Conservation (phyloP, 805 yeast species). For the Wickerhamiella sergipiensis region DNA sequence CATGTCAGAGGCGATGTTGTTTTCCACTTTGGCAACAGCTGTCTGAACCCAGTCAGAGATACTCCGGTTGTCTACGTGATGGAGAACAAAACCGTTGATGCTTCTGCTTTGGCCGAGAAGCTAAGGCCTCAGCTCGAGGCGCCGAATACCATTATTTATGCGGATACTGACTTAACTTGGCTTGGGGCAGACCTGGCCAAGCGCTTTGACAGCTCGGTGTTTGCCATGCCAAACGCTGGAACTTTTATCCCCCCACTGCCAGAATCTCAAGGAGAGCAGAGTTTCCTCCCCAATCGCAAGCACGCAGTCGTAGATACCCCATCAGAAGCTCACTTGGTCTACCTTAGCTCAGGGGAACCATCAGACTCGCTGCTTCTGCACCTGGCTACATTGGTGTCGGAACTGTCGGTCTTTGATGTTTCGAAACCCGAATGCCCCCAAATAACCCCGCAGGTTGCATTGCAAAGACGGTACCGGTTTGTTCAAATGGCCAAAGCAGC, state of each 20-base stretch:
- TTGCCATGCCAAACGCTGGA: slow-evolving; percentile 14
- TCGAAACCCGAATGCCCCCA: not conserved
- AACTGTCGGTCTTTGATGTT: slow-evolving; percentile 10
- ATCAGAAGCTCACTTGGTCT: slow-evolving; percentile 35
- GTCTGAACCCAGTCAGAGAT: slow-evolving; percentile 64
- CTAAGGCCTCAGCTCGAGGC: slow-evolving; percentile 34
- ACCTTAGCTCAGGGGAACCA: slow-evolving; percentile 38
- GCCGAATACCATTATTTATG: slow-evolving; percentile 36
- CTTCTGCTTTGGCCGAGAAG: slow-evolving; percentile 25
- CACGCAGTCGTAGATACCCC: slow-evolving; percentile 23
- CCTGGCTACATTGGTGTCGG: slow-evolving; percentile 52
- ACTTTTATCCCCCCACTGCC: slow-evolving; percentile 9
- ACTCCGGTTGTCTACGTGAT: slow-evolving; percentile 69
- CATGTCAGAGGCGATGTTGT: slow-evolving; percentile 78
- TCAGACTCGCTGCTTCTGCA: slow-evolving; percentile 67
- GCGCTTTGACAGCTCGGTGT: slow-evolving; percentile 23
- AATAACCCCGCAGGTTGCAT: slow-evolving; percentile 47
- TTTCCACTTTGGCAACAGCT: slow-evolving; percentile 90
- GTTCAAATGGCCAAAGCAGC: slow-evolving; percentile 87
- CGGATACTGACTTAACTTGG: slow-evolving; percentile 54
- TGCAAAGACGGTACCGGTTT: slow-evolving; percentile 69
- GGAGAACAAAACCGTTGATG: slow-evolving; percentile 47
- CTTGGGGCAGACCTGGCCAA: slow-evolving; percentile 24
- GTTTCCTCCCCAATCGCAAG: slow-evolving; percentile 12
- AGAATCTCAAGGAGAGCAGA: not conserved